Evolutionary conservation across 257 asterid species (phyloP).

Genomic region (Lycium ferocissimum): DNA sequence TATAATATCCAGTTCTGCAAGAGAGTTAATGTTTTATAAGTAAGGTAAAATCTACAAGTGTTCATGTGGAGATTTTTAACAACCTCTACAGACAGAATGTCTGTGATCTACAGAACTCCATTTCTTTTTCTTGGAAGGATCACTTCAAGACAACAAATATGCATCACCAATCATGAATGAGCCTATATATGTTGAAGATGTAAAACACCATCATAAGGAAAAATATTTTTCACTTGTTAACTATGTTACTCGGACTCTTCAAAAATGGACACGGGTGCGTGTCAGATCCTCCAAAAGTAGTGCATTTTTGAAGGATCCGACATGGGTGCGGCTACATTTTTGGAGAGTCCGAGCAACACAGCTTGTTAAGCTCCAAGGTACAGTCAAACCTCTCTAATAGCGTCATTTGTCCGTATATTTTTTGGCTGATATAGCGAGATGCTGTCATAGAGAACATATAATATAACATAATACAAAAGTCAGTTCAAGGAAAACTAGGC

Average conservation of each 20-base stretch:
- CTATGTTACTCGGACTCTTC: too few species aligned
- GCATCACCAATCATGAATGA: background rate
- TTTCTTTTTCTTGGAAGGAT: background rate
- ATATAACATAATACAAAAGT: too few species aligned
- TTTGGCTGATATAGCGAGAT: too few species aligned
- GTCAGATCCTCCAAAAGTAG: too few species aligned
- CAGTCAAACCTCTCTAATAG: too few species aligned
- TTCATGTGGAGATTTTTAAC: constrained; percentile 3
- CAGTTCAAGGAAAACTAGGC: too few species aligned
- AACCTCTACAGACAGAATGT: constrained; percentile 13
- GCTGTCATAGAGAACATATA: too few species aligned
- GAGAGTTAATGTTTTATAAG: background rate
- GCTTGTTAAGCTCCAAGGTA: background rate
- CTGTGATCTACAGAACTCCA: background rate
- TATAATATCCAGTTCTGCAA: background rate
- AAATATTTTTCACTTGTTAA: background rate
- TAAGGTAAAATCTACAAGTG: background rate
- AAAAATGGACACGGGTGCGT: too few species aligned
- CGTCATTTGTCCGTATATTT: too few species aligned
- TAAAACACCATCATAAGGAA: background rate
- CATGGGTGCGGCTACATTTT: too few species aligned
- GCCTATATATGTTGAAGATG: background rate
- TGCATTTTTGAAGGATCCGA: too few species aligned
- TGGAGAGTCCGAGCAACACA: too few species aligned
- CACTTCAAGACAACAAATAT: background rate